Base-by-base conservation (phyloP, 2,329 filamentous ascomycete genomes). In the Tympanopsis confertula region DNA sequence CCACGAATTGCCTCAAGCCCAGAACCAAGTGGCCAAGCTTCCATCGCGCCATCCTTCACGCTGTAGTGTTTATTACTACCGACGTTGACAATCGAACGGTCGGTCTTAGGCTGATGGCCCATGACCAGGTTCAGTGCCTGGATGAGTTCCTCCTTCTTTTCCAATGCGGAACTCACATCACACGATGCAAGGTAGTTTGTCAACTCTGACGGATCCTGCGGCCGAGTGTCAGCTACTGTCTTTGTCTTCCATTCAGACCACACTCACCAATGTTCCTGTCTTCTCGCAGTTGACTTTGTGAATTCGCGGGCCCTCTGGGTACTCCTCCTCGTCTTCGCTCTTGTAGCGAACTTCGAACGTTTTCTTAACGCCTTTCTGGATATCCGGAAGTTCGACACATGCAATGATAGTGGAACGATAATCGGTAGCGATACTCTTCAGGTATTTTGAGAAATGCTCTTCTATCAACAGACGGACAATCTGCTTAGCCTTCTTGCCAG, bases 51-150 rank as follows among this genome's bases (percentile, higher is more conserved):
- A 1, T 45, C 50, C 12, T 53, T 39, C 30, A 67, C 48, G 0
- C 63, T 60, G 44, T 69, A 77, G 39, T 68, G 66, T 33, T 66
- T 69, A 50, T 74, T 78, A 3, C 61, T 54, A 1, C 68, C 68
- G n/a, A 69, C 58, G 0, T 63, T 62, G 7, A 61, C 54, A 13
- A 71, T 58, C 1, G 53, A 49, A 1, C 38, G 39, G 5, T 58
- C 53, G 1, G 50, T 58, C 41, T 63, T 70, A 3, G 66, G 62
- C 13, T 57, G 50, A 39, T 70, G 62, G 1, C 65, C 62, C 37
- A 78, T 53, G 17, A 79, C 55, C 22, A 77, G 68, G 46, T 80
- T 80, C 39, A 79, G 50, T 1, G 71, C 63, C 40, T 77, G 71
- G 4, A 78, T 59, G 0, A 71, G 53, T 38, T 74, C 68, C 1